Evolutionary conservation across 1,284 basidiomycete species (phyloP), one percentile per base, ranked within the genome.

Genomic region (Cerioporus squamosus): DNA sequence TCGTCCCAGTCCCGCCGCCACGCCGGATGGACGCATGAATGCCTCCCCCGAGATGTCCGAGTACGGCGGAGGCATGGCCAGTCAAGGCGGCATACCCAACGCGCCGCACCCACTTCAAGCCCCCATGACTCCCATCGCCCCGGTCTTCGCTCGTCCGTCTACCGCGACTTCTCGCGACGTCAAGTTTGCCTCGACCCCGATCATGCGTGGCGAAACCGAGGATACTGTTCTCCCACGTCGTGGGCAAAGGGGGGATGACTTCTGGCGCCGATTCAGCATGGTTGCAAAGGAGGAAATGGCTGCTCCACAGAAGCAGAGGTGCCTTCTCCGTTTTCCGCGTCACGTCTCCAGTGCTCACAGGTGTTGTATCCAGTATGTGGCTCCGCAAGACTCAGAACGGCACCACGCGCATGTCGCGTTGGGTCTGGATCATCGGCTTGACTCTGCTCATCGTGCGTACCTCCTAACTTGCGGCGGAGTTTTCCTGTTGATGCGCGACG

Each of bases 201-300:
- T 91, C 69, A 81, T 93, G 68, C 83, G 90, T 22, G 82, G 86
- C 2, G 79, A 87, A 45, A 77, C 77, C 2, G 91, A 93, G 72
- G 90, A 87, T 47, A 82, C 84, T 1, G 71, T 90, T 2, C 71
- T 91, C 18, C 85, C 87, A 2, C 79, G 77, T 46, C 78, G 86
- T 31, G 88, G 88, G 2, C 83, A 88, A 65, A 84, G 80, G 55
- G 89, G 90, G 1, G 90, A 93, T 66, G 87, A 92, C 66, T 93
- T 93, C 74, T 93, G 91, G 91, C 79, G 89, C 56, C 79, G 91
- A 45, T 93, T 93, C 74, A 91, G 88, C 61, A 91, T 93, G 79
- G 84, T 93, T 61, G 90, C 84, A 8, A 89, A 85, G 70, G 84
- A 87, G 60, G 86, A 90, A 63, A 75, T 75, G 62, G 69, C 68